Evolutionary conservation across 768 basidiomycete genomes (phyloP), one percentile per base, ranked within the genome.

Genomic region (Boletales sp.): DNA sequence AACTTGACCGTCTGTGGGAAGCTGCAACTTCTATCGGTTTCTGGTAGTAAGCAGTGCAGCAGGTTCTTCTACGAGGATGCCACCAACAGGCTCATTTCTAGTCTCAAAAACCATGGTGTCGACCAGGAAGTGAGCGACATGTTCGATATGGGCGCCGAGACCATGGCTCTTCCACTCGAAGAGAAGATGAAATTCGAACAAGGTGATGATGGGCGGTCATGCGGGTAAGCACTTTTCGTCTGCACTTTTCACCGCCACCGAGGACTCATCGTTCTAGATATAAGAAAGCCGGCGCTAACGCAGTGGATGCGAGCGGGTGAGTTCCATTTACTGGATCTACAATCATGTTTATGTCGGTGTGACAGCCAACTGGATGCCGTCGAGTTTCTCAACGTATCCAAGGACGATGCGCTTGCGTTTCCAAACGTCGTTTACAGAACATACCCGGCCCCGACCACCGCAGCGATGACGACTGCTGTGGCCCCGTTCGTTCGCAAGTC

Each of bases 341-440:
- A 24, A 24, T 5, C 24, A 13, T 15, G 15, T 14, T 36, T 36
- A 36, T 13, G 13, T 29, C 17, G 32, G 14, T 8, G 14, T 15
- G 12, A 40, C 13, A 62, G 58, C 2, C 42, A 27, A 6, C 50
- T 74, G 41, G 85, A 87, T 58, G 74, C 73, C 0, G 72, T 75
- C 4, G 83, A 87, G 58, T 86, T 84, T 63, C 70, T 87, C 50
- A 86, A 86, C 57, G 64, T 87, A 30, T 71, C 84, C 0, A 84
- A 85, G 59, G 85, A 89, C 58, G 86, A 89, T 54, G 82, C 74
- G 0, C 60, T 87, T 0, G 75, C 81, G 0, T 86, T 76, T 69
- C 86, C 86, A 0, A 53, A 62, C 0, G 67, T 74, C 18, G 73
- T 71, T 6, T 76, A 80, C 19, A 75, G 83, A 19, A 71, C 74